Evolutionary conservation across 2,329 filamentous ascomycete genomes (phyloP).

Genomic region (Exophiala spinifera): DNA sequence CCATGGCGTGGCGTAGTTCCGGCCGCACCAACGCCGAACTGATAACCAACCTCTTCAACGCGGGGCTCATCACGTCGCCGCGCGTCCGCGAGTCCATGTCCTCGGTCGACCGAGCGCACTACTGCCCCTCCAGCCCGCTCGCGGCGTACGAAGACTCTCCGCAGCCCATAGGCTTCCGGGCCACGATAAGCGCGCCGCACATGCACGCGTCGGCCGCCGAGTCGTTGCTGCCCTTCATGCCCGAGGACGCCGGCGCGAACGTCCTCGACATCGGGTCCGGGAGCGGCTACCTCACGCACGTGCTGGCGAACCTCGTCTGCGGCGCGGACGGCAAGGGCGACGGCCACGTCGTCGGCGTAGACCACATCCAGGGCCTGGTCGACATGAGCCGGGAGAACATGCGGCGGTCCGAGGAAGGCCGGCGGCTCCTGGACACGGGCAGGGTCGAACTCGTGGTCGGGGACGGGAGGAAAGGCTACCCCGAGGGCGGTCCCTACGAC

Average conservation of each 20-base stretch:
- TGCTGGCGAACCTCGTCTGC: constrained; percentile 72
- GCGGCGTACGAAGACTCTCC: constrained; percentile 71
- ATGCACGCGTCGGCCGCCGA: constrained; percentile 68
- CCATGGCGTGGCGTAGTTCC: constrained; percentile 88
- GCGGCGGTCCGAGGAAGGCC: constrained; percentile 59
- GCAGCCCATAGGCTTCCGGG: constrained; percentile 63
- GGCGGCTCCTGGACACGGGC: constrained; percentile 58
- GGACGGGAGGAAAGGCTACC: constrained; percentile 69
- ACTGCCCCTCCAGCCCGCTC: constrained; percentile 39
- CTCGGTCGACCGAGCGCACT: constrained; percentile 85
- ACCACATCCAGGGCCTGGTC: constrained; percentile 66
- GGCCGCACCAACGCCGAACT: constrained; percentile 71
- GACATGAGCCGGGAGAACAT: constrained; percentile 65
- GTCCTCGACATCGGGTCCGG: constrained; percentile 74
- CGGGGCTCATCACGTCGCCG: constrained; percentile 69
- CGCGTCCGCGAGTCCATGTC: constrained; percentile 78
- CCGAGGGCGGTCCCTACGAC: constrained; percentile 67
- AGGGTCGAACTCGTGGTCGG: constrained; percentile 70
- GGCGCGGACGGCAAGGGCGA: constrained; percentile 37
- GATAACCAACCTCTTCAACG: constrained; percentile 70
- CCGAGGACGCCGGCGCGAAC: constrained; percentile 48
- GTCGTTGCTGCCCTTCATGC: constrained; percentile 57
- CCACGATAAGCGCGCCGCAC: constrained; percentile 70
- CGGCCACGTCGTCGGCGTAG: constrained; percentile 65
- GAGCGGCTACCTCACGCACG: constrained; percentile 81